These are phyloP conservation scores for Vitis hybrid DNA, from an alignment of 177 flowering plant genomes.

Conservation along the genomic window DNA sequence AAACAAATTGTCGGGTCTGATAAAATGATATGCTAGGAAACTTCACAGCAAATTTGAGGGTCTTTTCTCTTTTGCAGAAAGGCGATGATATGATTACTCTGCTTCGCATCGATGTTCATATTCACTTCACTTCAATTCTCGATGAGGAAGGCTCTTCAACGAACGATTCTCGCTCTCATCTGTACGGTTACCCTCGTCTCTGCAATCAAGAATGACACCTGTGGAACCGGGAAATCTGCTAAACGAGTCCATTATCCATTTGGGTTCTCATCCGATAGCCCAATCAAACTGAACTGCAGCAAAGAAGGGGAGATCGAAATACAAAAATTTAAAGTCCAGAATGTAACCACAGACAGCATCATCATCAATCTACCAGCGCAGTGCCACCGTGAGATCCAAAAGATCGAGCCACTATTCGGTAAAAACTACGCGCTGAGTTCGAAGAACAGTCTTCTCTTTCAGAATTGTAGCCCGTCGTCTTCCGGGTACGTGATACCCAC, in stretches of 20 bases:
- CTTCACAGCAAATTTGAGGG: background rate
- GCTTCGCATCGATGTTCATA: background rate
- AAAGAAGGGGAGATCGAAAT: slow-evolving; percentile 10
- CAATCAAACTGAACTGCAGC: slow-evolving; percentile 30
- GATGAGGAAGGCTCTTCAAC: background rate
- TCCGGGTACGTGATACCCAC: slow-evolving; percentile 29
- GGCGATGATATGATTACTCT: slow-evolving; percentile 11
- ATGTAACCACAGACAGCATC: slow-evolving; percentile 26
- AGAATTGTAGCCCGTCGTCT: slow-evolving; percentile 25
- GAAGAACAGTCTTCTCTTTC: slow-evolving; percentile 46
- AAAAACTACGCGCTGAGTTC: slow-evolving; percentile 22
- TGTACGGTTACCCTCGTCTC: slow-evolving; percentile 4
- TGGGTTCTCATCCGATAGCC: slow-evolving; percentile 39
- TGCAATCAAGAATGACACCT: slow-evolving; percentile 13
- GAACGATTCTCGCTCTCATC: background rate
- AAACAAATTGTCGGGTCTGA: background rate
- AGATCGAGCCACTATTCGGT: slow-evolving; percentile 22
- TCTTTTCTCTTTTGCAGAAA: background rate
- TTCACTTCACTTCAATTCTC: no score
- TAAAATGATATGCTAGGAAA: background rate
- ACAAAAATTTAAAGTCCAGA: slow-evolving; percentile 29
- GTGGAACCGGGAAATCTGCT: slow-evolving; percentile 11
- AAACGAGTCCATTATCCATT: slow-evolving; percentile 32
- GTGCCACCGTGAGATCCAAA: slow-evolving; percentile 28
- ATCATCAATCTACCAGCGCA: slow-evolving; percentile 28